Evolutionary conservation across 2,329 filamentous ascomycete species (phyloP), one percentile per base, ranked within the genome.

Genomic region (Fusarium sp.): DNA sequence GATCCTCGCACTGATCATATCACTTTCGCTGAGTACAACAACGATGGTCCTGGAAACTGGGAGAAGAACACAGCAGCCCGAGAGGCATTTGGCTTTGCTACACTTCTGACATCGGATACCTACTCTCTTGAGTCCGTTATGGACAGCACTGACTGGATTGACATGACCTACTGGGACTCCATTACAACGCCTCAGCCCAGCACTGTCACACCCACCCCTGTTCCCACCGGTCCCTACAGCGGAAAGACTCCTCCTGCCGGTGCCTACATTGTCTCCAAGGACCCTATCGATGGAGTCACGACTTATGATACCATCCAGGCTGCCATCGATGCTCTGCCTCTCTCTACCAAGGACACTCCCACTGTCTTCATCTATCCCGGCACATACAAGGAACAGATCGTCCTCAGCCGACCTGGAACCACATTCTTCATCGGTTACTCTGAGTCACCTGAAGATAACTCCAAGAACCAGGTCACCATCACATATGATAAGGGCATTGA

Each of bases 1-100:
- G 90, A 13, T 90, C 90, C 90, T 75, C 74, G 30, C 71, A 83
- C 48, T 90, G 89, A 90, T 82, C 84, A 65, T 78, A 86, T 91
- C 7, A 80, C 82, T 18, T 91, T 88, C 70, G 87, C 81, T 11
- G 90, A 92, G 82, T 91, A 87, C 74, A 81, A 75, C 41, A 92
- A 92, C 78, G 85, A 85, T 3, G 90, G 91, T 14, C 74, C 74
- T 7, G 74, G 74, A 54, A 74, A 70, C 44, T 76, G 74, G 74
- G 74, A 75, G 16, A 76, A 75, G 54, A 76, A 76, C 41, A 51
- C 60, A 0, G 74, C 67, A 0, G 74, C 74, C 4, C 55, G 74
- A 48, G 56, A 75, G 41, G 56, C 47, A 0, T 75, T 76, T 33
- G 74, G 74, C 2, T 74, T 64, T 13, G 74, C 74, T 12, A 76